Base-by-base conservation (phyloP, 1,139 yeast genomes). In the Candida sanyaensis region DNA sequence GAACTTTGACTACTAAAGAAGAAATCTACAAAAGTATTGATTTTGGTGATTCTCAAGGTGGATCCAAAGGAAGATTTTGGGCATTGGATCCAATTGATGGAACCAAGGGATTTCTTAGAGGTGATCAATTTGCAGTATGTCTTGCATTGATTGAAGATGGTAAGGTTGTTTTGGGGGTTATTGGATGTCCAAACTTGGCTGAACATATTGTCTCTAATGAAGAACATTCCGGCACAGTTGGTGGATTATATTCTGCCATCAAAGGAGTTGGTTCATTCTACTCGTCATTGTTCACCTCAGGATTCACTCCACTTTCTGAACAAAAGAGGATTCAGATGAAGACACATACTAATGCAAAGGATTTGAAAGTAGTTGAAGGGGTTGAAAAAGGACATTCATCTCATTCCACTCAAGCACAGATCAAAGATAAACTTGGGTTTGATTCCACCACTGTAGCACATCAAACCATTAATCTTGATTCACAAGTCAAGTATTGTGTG, bases 31-130 rank as follows among this genome's bases (percentile, higher is more conserved):
- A 80, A 9, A 77, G 86, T 38, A 88, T 93, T 53, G 97, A 92
- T 64, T 69, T 75, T 51, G 98, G 98, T 41, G 78, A 81, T 59
- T 87, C 88, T 34, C 62, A 76, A 51, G 97, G 97, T 47, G 96
- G 97, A 3, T 58, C 72, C 34, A 73, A 68, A 41, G 96, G 97
- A 29, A 76, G 98, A 54, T 83, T 88, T 65, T 93, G 99, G 99
- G 96, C 98, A 0, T 71, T 93, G 60, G 99, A 93, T 63, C 99
- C 99, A 31, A 92, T 93, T 53, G 99, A 93, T 63, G 99, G 99
- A 12, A 93, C 99, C 21, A 92, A 92, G 64, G 99, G 99, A 0
- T 93, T 93, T 62, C 73, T 93, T 50, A 78, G 99, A 62, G 96
- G 96, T 38, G 98, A 92, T 53, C 99, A 93, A 65, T 93, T 90